Evolutionary conservation across 2,329 filamentous ascomycete genomes (phyloP).

Genomic region (Cercospora sp.): DNA sequence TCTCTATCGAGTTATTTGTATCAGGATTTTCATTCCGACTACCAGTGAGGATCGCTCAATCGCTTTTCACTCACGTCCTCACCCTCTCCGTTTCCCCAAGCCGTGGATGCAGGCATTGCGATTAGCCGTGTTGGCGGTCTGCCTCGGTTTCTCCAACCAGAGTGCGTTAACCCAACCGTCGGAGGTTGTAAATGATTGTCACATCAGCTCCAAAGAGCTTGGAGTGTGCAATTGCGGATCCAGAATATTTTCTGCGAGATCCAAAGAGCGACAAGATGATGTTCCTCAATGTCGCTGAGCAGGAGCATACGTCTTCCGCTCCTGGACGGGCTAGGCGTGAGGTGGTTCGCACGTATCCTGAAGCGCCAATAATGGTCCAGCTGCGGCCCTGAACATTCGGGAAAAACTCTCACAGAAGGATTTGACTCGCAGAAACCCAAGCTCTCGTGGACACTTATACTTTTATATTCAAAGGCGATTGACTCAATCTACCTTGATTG

Average conservation of each 20-base stretch:
- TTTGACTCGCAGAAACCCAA: not conserved
- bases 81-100: not conserved
- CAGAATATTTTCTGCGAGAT: not conserved
- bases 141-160: not conserved
- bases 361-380: not conserved
- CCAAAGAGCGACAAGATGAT: not conserved
- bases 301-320: not conserved
- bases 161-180: not conserved
- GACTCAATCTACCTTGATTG: conserved; percentile 42
- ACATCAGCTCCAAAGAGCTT: not conserved
- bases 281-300: not conserved
- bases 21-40: not conserved
- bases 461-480: not conserved
- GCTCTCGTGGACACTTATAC: not conserved
- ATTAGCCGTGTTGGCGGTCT: not conserved
- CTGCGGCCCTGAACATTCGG: not conserved
- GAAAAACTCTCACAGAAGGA: not conserved
- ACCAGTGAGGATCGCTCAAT: not conserved
- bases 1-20: not conserved
- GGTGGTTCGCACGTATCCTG: not conserved
- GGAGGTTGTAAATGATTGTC: not conserved
- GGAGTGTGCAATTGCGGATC: not conserved
- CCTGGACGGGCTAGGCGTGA: not conserved
- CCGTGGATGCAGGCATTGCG: not conserved
- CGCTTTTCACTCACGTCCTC: not conserved